Evolutionary conservation across 2,329 filamentous ascomycete genomes (phyloP), one percentile per base, ranked within the genome.

Genomic region (Phialophora macrospora): DNA sequence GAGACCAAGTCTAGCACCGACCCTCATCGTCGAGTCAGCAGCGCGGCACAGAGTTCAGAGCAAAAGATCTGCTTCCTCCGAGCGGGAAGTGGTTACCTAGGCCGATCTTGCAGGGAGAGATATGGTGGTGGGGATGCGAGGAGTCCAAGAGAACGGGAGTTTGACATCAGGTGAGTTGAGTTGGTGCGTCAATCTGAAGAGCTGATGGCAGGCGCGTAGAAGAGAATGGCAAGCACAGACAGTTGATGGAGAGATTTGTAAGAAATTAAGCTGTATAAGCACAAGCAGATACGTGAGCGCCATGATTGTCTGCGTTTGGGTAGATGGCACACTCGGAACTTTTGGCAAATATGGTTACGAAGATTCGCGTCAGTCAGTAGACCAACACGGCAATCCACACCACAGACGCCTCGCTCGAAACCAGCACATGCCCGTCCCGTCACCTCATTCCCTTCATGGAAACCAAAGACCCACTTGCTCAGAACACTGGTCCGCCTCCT

Each of bases 61-160:
- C 70, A 73, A 56, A 75, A 75, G 63, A 70, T 75, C 26, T 75
- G 74, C 49, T 75, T 74, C 60, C 63, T 75, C 24, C 64, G 73
- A 24, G 71, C 70, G 24, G 73, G 73, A 24, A 74, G 71, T 55
- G 67, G 69, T 9, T 55, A 63, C 12, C 57, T 73, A 44, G 73
- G 73, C 9, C 55, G 24, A 1, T 6, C 48, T 14, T 68, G 66
- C 41, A 61, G 38, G 34, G 48, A 61, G 49, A 55, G 17, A 6
- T 60, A 55, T 38, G 56, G 62, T 30, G 62, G 62, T 17, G 41
- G 26, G 1, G 62, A 61, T 49, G 62, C 56, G 38, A 30, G 56
- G 14, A 38, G 48, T 7, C 12, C 20, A 26, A 60, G 55, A 22
- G 49, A 60, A 44, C 44, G 48, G 32, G 44, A 48, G 3, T 64